Evolutionary conservation across 768 basidiomycete genomes (phyloP), one percentile per base, ranked within the genome.

Genomic region (Boletus vinaceobasis): DNA sequence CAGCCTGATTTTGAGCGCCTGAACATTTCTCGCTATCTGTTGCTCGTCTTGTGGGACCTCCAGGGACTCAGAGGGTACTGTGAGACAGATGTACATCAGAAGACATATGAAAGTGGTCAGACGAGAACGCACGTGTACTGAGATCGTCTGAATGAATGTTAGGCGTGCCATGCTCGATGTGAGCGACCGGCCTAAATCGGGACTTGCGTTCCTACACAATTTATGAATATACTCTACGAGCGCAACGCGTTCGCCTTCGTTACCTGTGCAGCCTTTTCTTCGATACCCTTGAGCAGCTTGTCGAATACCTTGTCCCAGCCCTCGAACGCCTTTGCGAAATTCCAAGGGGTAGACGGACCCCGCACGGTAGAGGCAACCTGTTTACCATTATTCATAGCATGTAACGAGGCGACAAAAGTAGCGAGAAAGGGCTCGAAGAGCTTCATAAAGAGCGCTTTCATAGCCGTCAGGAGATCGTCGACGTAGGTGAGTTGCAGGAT

Each of bases 401-500:
- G 90, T 38, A 95, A 73, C 15, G 92, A 93, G 7, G 88, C 85
- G 38, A 94, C 86, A 60, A 98, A 90, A 0, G 88, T 80, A 7
- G 87, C 76, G 27, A 98, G 74, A 69, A 93, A 88, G 0, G 92
- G 91, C 60, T 88, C 82, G 64, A 92, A 97, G 53, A 90, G 80
- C 66, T 91, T 86, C 61, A 96, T 75, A 66, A 98, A 99, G 43
- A 96, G 78, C 0, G 84, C 75, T 65, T 93, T 93, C 64, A 95
- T 79, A 5, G 89, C 82, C 13, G 74, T 73, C 26, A 99, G 79
- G 19, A 99, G 84, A 42, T 93, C 90, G 1, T 95, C 92, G 52
- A 97, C 88, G 66, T 98, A 98, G 9, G 93, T 87, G 36, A 99
- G 80, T 57, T 96, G 94, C 17, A 99, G 80, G 56, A 99, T 93